A percentile compares a stretch with the other conserved stretches of the same genome.
Conservation (phyloP, 768 basidiomycete genomes). For the Podaxis sp. region DNA sequence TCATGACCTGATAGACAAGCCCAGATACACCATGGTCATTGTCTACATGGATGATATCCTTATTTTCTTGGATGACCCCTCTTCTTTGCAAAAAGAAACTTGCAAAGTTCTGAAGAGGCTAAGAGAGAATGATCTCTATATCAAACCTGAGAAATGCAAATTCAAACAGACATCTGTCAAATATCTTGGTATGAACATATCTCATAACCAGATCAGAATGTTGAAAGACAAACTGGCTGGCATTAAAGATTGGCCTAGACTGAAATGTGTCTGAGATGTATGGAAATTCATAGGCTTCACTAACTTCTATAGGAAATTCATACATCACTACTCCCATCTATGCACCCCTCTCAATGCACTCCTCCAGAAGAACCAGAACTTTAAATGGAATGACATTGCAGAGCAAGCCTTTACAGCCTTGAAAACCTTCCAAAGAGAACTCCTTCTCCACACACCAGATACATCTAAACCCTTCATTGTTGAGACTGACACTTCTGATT, state of each 20-base stretch:
- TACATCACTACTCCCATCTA: slow-evolving; percentile 34
- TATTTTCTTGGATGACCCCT: slow-evolving; percentile 24
- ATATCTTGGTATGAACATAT: slow-evolving; percentile 14
- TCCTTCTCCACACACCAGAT: too few species aligned
- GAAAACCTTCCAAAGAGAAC: background rate
- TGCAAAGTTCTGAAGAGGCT: background rate
- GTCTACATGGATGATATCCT: slow-evolving; percentile 45
- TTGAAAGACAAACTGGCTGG: slow-evolving; percentile 37
- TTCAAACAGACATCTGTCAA: slow-evolving; percentile 3
- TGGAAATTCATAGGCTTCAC: slow-evolving; percentile 44
- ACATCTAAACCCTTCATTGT: too few species aligned
- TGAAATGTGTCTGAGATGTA: slow-evolving; percentile 30
- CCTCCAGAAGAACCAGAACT: background rate
- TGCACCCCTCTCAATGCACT: slow-evolving; percentile 21
- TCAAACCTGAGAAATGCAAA: slow-evolving; percentile 15
- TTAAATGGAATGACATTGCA: background rate
- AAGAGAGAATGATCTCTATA: background rate
- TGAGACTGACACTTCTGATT: too few species aligned
- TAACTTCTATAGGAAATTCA: slow-evolving; percentile 46
- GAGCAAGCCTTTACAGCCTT: background rate
- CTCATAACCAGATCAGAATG: slow-evolving; percentile 25
- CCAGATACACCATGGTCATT: slow-evolving; percentile 25
- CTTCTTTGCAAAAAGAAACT: background rate
- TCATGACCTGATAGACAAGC: slow-evolving; percentile 21
- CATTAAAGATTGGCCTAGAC: slow-evolving; percentile 37